Base-by-base conservation (phyloP, 768 basidiomycete genomes). In the Serendipita sp. region DNA sequence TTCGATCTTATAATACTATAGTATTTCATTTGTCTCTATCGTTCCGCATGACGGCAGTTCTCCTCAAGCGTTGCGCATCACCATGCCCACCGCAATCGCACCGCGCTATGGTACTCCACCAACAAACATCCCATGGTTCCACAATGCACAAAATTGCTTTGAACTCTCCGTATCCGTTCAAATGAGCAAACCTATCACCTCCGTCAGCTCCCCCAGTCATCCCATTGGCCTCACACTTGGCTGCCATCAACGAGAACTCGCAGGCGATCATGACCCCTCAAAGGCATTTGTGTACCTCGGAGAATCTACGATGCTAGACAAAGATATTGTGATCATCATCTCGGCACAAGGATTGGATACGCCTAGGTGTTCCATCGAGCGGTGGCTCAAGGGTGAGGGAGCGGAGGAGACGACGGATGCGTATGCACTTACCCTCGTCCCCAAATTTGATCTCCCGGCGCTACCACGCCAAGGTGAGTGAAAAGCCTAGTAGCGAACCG, bases 351-450 rank as follows among this genome's bases (percentile, higher is more conserved):
- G 72, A 3, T 69, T 84, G 1, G 82, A 83, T 65, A 65, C 69
- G 4, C 81, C 83, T 2, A 75, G 82, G 4, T 82, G 81, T 64
- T 79, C 84, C 67, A 80, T 77, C 0, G 81, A 84, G 51, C 17
- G 50, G 26, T n/a, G n/a, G n/a, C n/a, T n/a, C n/a, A 13, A 28
- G 22, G 11, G 14, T 26, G 42, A 76, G 78, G 0, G 67, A 81
- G n/a, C n/a, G n/a, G n/a, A n/a, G n/a, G n/a, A n/a, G n/a, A n/a
- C n/a, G n/a, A 1, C 81, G 81, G 0, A 70, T 83, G 72, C 81
- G 80, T 28, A 64, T 53, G 34, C 61, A 42, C 68, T 83, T 38
- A 79, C 77, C 0, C 67, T 84, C n/a, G 75, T 84, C 3, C 82
- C 83, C 1, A 78, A 75, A 44, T 78, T 79, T 64, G 68, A 72